Percentiles rank a stretch among this genome's conserved stretches.
These are phyloP conservation scores for Chlorella sp. DNA, from an alignment of 139 green algal species.

Conservation along the genomic window DNA sequence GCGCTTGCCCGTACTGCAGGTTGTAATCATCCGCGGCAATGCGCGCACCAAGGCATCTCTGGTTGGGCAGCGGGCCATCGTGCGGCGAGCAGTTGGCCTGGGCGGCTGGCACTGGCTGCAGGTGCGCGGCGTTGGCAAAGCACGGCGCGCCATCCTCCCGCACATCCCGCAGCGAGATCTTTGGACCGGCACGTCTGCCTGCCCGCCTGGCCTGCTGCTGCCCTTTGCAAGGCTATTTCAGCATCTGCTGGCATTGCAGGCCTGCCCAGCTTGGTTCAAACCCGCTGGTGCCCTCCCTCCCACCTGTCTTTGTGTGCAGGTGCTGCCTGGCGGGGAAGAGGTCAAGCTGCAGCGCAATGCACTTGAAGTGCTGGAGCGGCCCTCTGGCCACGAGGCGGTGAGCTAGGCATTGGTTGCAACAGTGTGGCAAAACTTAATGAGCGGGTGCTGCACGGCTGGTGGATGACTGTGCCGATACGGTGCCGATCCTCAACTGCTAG, in stretches of 20 bases:
- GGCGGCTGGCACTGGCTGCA: slow-evolving; percentile 81
- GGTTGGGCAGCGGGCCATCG: slow-evolving; percentile 56
- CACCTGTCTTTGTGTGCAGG: slow-evolving; percentile 22
- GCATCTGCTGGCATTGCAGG: too few relatives aligned
- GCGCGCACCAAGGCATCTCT: slow-evolving; percentile 58
- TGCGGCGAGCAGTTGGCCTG: slow-evolving; percentile 74
- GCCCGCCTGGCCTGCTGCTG: neutral
- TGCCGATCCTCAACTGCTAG: neutral
- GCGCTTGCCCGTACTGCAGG: slow-evolving; percentile 6
- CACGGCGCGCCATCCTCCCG: too few relatives aligned
- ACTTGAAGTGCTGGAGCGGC: slow-evolving; percentile 65
- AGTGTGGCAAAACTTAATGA: neutral
- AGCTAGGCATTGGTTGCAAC: neutral
- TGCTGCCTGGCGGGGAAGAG: slow-evolving; percentile 70
- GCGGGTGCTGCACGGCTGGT: neutral
- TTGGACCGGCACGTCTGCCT: neutral
- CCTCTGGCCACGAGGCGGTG: slow-evolving; percentile 56
- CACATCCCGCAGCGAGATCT: too few relatives aligned
- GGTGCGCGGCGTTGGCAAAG: slow-evolving; percentile 14
- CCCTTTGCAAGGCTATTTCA: too few relatives aligned
- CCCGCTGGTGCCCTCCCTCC: neutral
- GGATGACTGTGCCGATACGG: neutral
- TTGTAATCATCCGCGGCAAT: slow-evolving; percentile 63
- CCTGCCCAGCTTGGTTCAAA: neutral
- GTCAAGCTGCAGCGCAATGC: slow-evolving; percentile 84